Conservation (phyloP, 139 green algal genomes). For the Desmodesmus armatus region DNA sequence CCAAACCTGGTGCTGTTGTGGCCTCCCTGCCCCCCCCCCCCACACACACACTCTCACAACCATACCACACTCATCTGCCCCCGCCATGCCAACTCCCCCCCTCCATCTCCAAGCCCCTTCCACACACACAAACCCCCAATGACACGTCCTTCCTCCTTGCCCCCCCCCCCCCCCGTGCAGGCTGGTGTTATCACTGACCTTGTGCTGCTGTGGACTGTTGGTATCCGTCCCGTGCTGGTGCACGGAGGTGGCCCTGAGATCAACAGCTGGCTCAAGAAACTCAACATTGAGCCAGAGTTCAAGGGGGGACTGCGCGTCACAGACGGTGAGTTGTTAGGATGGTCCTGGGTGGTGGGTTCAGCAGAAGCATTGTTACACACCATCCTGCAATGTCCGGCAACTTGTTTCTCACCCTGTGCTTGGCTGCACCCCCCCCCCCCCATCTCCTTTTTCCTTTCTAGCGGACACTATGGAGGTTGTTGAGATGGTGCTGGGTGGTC, state of each 20-base stretch:
- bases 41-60: too few species aligned
- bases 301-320: conserved; percentile 98
- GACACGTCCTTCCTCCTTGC: too few species aligned
- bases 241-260: conserved; percentile 99
- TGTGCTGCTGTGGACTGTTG: conserved; percentile 94
- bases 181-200: conserved; percentile 94
- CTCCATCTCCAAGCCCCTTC: too few species aligned
- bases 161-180: conserved; percentile 48
- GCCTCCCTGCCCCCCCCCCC: too few species aligned
- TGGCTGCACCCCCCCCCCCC: too few species aligned
- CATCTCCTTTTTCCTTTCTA: conserved; percentile 45
- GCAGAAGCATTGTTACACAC: conserved; percentile 99
- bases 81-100: too few species aligned
- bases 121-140: too few species aligned
- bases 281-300: conserved; percentile 96
- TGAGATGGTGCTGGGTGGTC: conserved; percentile 98
- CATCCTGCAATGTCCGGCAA: conserved; percentile 81
- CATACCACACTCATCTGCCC: too few species aligned
- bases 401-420: too few species aligned
- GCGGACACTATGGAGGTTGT: conserved; percentile 98
- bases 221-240: conserved; percentile 94
- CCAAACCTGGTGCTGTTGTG: too few species aligned
- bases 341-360: conserved; percentile 96
- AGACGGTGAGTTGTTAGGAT: conserved; percentile 94
- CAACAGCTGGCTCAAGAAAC: conserved; percentile 96